phyloP scores from a whole-genome alignment of 176 grass and related monocot genomes.

The Miscanthus lutarioriparius region DNA sequence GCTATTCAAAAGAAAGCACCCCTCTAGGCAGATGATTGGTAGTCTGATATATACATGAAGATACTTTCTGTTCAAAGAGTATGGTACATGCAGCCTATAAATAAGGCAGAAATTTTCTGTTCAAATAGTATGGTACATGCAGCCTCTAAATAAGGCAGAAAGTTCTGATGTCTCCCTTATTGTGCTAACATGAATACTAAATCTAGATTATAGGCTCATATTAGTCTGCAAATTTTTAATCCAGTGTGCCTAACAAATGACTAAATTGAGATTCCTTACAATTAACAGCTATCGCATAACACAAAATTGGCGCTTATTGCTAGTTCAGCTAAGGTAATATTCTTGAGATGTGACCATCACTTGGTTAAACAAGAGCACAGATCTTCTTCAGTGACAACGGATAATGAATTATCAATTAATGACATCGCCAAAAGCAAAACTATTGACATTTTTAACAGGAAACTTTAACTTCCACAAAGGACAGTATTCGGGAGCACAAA shows the following conservation, averaged over 20 bases:
- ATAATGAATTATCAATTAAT: neutral
- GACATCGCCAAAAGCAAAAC: neutral
- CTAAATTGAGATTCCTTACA: neutral
- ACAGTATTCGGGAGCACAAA: neutral
- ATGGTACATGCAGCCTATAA: neutral
- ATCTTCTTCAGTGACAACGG: neutral
- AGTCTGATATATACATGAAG: neutral
- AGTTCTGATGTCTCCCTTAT: neutral
- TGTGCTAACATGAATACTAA: neutral
- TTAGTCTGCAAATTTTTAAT: neutral
- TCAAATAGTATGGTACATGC: neutral
- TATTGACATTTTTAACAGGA: neutral
- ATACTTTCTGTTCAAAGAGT: neutral
- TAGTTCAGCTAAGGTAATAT: neutral
- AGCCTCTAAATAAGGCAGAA: neutral
- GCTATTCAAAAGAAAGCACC: neutral
- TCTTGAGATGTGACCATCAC: neutral
- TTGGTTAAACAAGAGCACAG: neutral
- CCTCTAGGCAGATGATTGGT: neutral
- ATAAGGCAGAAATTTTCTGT: neutral
- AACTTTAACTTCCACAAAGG: conserved; percentile 1
- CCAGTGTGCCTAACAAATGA: neutral
- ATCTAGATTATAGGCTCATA: neutral
- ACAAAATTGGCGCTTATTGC: neutral
- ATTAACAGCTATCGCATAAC: neutral